A percentile compares a stretch with the other conserved stretches of the same genome.
These are phyloP conservation scores for Kurtzmaniella quercitrusa DNA, from an alignment of 1,139 yeast species.

Conservation along the genomic window DNA sequence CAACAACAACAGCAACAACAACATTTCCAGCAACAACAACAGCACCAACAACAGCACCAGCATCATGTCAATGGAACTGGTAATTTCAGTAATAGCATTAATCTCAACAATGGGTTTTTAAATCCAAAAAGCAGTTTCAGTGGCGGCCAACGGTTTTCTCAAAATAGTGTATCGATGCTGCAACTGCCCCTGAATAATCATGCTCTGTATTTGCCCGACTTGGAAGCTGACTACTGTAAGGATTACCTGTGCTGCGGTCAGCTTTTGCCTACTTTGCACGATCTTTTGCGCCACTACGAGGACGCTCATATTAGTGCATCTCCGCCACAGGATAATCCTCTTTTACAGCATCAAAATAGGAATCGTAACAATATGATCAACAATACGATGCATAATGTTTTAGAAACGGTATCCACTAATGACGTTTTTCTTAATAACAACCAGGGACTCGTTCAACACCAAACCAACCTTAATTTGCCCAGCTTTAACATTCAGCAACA, in stretches of 20 bases:
- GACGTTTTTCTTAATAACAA: constrained; percentile 68
- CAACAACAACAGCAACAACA: constrained; percentile 18
- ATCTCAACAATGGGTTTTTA: constrained; percentile 17
- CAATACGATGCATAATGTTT: constrained; percentile 44
- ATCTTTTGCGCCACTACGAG: constrained; percentile 88
- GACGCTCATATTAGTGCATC: constrained; percentile 89
- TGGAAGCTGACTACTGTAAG: constrained; percentile 94
- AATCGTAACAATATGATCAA: constrained; percentile 28
- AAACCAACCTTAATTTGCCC: constrained; percentile 14
- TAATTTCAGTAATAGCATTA: constrained; percentile 6
- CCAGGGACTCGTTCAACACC: constrained; percentile 7
- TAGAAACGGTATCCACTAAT: constrained; percentile 81
- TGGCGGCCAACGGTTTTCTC: constrained; percentile 34
- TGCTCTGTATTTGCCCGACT: constrained; percentile 79
- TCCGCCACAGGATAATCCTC: constrained; percentile 48
- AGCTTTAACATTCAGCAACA: constrained; percentile 21
- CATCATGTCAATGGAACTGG: constrained; percentile 7
- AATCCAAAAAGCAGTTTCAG: constrained; percentile 31
- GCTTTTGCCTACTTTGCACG: constrained; percentile 87
- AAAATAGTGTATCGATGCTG: constrained; percentile 31
- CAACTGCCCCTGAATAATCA: constrained; percentile 58
- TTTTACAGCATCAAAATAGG: constrained; percentile 30
- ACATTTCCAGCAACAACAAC: constrained; percentile 10
- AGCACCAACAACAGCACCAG: constrained; percentile 11
- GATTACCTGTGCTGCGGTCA: constrained; percentile 97